These are phyloP conservation scores for Cyamopsis tetragonoloba DNA, from an alignment of 306 rosid genomes.

Conservation along the genomic window DNA sequence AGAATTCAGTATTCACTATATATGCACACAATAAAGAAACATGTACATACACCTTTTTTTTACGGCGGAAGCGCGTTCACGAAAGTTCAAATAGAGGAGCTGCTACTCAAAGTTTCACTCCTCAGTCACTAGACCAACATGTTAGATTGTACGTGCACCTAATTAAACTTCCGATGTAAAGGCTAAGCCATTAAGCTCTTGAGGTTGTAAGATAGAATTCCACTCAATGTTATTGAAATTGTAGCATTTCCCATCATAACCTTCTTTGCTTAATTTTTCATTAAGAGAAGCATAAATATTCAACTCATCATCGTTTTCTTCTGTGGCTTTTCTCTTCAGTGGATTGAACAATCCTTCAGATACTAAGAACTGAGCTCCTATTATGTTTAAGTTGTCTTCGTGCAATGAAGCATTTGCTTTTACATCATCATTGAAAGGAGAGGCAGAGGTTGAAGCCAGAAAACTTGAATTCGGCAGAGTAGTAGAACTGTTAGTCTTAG, in stretches of 20 bases:
- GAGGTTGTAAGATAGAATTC: conserved; percentile 39
- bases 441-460: conserved; percentile 35
- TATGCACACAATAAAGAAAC: conserved; percentile 5
- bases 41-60: conserved; percentile 4
- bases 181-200: conserved; percentile 38
- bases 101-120: no score
- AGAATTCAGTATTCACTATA: conserved; percentile 2
- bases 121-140: no score
- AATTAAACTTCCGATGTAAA: conserved; percentile 18
- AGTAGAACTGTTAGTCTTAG: no score
- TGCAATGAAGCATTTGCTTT: conserved; percentile 24
- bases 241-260: conserved; percentile 25
- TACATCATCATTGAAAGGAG: conserved; percentile 7
- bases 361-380: conserved; percentile 24
- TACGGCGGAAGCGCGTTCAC: no score
- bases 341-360: conserved; percentile 35
- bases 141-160: background rate
- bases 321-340: conserved; percentile 36
- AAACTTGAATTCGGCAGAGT: conserved; percentile 26
- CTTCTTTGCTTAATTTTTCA: conserved; percentile 31
- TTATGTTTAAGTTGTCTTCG: conserved; percentile 18
- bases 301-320: conserved; percentile 28
- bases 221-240: conserved; percentile 35
- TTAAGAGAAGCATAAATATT: conserved; percentile 19
- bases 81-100: no score